Conservation (phyloP, 306 rosid species). For the Glycine latifolia region DNA sequence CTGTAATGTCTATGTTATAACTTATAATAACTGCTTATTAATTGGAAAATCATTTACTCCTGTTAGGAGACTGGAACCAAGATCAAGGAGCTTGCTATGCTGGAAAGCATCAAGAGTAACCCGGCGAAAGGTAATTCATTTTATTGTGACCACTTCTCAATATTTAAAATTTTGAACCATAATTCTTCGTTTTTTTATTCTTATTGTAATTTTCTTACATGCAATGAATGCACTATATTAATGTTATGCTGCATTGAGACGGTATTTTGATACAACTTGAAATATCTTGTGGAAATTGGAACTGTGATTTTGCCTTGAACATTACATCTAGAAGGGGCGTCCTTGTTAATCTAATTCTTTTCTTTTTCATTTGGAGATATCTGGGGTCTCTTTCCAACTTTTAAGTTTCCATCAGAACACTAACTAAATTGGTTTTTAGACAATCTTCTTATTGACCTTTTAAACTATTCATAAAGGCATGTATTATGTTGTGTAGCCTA, state of each 20-base stretch:
- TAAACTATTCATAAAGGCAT: neutral
- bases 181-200: neutral
- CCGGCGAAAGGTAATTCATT: slow-evolving; percentile 73
- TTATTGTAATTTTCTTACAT: slow-evolving; percentile 13
- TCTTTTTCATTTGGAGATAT: neutral
- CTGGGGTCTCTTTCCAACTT: slow-evolving; percentile 23
- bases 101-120: slow-evolving; percentile 89
- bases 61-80: slow-evolving; percentile 91
- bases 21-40: slow-evolving; percentile 22
- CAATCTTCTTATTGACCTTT: neutral
- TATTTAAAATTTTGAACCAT: slow-evolving; percentile 3
- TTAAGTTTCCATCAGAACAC: neutral
- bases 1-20: slow-evolving; percentile 24
- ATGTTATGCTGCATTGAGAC: slow-evolving; percentile 27
- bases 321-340: neutral
- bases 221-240: slow-evolving; percentile 4
- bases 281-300: slow-evolving; percentile 25
- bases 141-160: slow-evolving; percentile 5
- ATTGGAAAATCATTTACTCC: slow-evolving; percentile 41
- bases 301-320: slow-evolving; percentile 18
- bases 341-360: neutral
- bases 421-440: slow-evolving; percentile 18
- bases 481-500: slow-evolving; percentile 14
- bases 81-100: slow-evolving; percentile 89
- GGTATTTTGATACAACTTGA: neutral